Percentiles rank a stretch among this genome's conserved stretches.
These are phyloP conservation scores for Chamaecyparis obtusa DNA, from an alignment of 75 land plant genomes.

Conservation along the genomic window DNA sequence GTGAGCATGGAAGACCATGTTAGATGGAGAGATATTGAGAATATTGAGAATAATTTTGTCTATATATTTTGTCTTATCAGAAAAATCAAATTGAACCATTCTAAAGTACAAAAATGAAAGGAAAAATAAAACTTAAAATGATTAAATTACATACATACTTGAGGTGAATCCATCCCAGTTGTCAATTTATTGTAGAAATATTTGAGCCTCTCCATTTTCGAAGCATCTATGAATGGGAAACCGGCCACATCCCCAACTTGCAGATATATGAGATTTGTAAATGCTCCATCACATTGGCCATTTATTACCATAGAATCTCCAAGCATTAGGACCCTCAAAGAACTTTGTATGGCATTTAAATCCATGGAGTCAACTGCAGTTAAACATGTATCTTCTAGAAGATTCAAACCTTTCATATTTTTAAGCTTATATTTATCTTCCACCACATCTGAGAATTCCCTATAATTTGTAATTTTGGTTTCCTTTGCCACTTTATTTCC, in stretches of 20 bases:
- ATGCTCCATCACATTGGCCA: neutral
- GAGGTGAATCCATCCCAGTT: neutral
- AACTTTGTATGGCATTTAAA: neutral
- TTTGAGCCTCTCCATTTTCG: neutral
- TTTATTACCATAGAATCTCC: neutral
- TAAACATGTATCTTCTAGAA: neutral
- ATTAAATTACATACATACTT: neutral
- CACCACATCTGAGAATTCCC: neutral
- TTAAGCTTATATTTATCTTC: neutral
- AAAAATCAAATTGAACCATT: too few relatives aligned
- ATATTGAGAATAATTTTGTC: too few relatives aligned
- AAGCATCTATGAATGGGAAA: neutral
- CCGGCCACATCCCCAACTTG: neutral
- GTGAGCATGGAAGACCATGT: too few relatives aligned
- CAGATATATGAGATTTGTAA: neutral
- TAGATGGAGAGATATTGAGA: too few relatives aligned
- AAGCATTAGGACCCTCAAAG: neutral
- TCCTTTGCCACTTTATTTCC: neutral
- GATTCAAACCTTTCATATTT: neutral
- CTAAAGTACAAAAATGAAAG: too few relatives aligned
- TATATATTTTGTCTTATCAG: too few relatives aligned
- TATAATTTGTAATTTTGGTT: neutral
- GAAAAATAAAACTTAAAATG: neutral
- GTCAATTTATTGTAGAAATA: neutral
- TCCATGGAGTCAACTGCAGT: neutral